These are phyloP conservation scores for Marchantia paleacea DNA, from an alignment of 225 moss, liverwort and hornwort species.

Conservation along the genomic window DNA sequence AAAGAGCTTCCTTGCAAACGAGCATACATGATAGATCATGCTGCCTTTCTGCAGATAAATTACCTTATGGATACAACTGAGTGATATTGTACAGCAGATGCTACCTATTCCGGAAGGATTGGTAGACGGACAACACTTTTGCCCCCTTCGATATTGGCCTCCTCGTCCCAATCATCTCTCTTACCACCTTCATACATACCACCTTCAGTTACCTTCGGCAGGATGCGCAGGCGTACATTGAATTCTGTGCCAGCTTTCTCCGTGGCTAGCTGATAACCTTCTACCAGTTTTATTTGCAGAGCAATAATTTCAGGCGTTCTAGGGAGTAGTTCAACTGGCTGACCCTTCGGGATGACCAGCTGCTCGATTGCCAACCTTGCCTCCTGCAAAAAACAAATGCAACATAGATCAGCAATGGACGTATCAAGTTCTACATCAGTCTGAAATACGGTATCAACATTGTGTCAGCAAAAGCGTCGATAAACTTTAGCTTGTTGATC, in stretches of 20 bases:
- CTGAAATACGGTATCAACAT: no score
- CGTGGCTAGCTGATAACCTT: conserved; percentile 75
- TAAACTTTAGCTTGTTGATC: no score
- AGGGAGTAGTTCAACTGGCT: conserved; percentile 84
- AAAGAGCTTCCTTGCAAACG: background rate
- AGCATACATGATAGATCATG: background rate
- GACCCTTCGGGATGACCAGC: conserved; percentile 83
- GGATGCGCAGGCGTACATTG: conserved; percentile 71
- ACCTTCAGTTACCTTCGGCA: conserved; percentile 43
- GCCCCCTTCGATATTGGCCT: conserved; percentile 33
- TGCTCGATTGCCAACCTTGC: conserved; percentile 91
- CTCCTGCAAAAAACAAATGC: conserved; percentile 49
- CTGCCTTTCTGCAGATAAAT: background rate
- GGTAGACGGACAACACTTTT: conserved; percentile 47
- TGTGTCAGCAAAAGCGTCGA: no score
- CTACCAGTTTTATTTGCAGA: conserved; percentile 81
- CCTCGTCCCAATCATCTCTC: conserved; percentile 23
- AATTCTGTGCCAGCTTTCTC: conserved; percentile 54
- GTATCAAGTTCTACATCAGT: no score
- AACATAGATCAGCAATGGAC: background rate
- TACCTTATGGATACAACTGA: background rate
- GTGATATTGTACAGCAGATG: background rate
- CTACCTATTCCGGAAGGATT: conserved; percentile 35
- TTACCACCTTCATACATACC: conserved; percentile 14
- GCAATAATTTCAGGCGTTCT: conserved; percentile 63